Percentiles rank a stretch among this genome's conserved stretches.
These are phyloP conservation scores for Metroxylon sagu DNA, from an alignment of 176 grass and related monocot species.

Conservation along the genomic window DNA sequence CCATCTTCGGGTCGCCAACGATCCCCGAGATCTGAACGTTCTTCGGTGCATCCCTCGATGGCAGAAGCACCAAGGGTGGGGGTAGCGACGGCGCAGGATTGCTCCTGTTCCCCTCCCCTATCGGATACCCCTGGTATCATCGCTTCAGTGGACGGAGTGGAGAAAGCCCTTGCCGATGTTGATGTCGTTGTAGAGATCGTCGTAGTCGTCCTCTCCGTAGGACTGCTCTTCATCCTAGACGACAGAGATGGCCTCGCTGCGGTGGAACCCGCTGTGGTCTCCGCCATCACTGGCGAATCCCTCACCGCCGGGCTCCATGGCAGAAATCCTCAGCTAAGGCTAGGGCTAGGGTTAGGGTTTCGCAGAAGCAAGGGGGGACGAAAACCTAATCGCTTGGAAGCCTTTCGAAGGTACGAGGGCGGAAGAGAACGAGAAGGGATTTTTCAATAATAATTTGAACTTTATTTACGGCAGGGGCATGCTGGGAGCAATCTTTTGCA, in stretches of 20 bases:
- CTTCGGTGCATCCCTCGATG: conserved; percentile 13
- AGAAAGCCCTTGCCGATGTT: conserved; percentile 18
- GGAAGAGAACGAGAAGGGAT: too few species aligned
- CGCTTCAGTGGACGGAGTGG: conserved; percentile 14
- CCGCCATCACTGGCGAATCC: too few species aligned
- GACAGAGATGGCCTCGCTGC: conserved; percentile 31
- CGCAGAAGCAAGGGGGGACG: neutral
- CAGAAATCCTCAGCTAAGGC: neutral
- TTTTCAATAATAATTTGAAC: too few species aligned
- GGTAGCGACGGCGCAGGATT: neutral
- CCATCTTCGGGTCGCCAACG: conserved; percentile 33
- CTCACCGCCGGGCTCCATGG: conserved; percentile 47
- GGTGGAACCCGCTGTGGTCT: conserved; percentile 41
- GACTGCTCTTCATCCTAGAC: conserved; percentile 35
- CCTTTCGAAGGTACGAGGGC: too few species aligned
- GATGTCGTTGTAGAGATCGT: conserved; percentile 41
- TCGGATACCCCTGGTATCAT: neutral
- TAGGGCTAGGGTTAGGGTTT: neutral
- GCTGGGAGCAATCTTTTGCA: too few species aligned
- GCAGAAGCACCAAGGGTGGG: conserved; percentile 15
- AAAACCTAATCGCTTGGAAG: conserved; percentile 13
- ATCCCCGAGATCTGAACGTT: conserved; percentile 50
- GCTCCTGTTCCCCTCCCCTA: conserved; percentile 17
- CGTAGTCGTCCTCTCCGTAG: conserved; percentile 80
- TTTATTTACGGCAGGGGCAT: too few species aligned